Percentiles rank a stretch among this genome's conserved stretches.
phyloP scores from a whole-genome alignment of 179 eudicot genomes.

The Patellifolia procumbens region DNA sequence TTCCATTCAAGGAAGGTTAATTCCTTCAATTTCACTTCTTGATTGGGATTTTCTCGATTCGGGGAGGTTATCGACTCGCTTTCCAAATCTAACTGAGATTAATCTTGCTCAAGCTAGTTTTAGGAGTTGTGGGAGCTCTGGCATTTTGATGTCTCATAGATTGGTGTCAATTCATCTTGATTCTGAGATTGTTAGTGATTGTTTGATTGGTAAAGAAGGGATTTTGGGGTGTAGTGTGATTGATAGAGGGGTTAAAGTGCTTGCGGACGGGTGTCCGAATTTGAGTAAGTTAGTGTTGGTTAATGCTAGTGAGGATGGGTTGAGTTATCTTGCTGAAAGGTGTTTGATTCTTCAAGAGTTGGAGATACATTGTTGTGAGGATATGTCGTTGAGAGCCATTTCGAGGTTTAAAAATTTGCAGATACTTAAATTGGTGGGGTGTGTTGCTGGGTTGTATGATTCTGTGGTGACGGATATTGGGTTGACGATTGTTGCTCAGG shows the following conservation, averaged over 20 bases:
- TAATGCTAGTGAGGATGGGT: conserved; percentile 54
- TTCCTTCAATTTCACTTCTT: conserved; percentile 33
- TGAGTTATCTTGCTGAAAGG: conserved; percentile 51
- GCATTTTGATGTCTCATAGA: conserved; percentile 51
- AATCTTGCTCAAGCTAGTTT: conserved; percentile 58
- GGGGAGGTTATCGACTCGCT: conserved; percentile 57
- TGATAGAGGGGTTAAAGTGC: conserved; percentile 57
- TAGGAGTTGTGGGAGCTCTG: conserved; percentile 40
- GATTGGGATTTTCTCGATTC: conserved; percentile 87
- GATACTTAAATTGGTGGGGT: conserved; percentile 67
- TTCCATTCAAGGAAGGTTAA: conserved; percentile 48
- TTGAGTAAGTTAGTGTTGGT: conserved; percentile 56
- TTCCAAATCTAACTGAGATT: conserved; percentile 59
- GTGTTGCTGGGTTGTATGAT: conserved; percentile 64
- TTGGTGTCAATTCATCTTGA: conserved; percentile 49
- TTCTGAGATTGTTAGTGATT: conserved; percentile 32
- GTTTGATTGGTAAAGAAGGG: conserved; percentile 38
- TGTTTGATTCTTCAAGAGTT: conserved; percentile 72
- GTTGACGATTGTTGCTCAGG: conserved; percentile 88
- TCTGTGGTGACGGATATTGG: conserved; percentile 77
- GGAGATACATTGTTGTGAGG: conserved; percentile 72
- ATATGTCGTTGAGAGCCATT: conserved; percentile 52
- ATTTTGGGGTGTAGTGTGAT: conserved; percentile 46
- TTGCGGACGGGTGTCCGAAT: conserved; percentile 67
- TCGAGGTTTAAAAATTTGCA: conserved; percentile 68